Conservation (phyloP, 2,329 filamentous ascomycete species). For the Chaetomium strumarium region DNA sequence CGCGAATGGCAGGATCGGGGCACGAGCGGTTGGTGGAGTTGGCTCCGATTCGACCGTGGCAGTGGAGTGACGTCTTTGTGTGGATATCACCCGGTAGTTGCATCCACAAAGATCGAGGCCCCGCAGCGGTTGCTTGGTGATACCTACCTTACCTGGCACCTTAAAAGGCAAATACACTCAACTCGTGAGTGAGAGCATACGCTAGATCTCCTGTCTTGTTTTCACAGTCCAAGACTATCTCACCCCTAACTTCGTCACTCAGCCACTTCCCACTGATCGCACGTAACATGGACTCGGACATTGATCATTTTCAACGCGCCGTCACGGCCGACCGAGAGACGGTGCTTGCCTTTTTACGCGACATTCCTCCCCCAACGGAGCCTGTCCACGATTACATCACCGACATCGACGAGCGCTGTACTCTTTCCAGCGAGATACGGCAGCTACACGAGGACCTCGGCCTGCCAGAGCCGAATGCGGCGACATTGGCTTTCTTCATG, state of each 20-base stretch:
- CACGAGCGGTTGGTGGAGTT: neutral
- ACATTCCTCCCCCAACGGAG: slow-evolving; percentile 3
- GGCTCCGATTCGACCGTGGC: neutral
- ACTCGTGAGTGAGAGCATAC: too few species aligned
- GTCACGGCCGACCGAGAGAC: slow-evolving; percentile 3
- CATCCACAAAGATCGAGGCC: neutral
- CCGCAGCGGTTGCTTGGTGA: slow-evolving; percentile 5
- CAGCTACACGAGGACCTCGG: neutral
- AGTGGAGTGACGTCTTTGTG: slow-evolving; percentile 13
- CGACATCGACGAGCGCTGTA: neutral
- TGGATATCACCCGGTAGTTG: slow-evolving; percentile 3
- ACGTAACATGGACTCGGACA: neutral
- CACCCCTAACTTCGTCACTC: too few species aligned
- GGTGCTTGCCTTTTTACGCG: neutral
- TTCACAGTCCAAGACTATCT: too few species aligned
- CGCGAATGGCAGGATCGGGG: slow-evolving; percentile 3
- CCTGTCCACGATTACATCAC: slow-evolving; percentile 3
- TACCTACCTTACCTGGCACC: too few species aligned
- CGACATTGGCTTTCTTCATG: slow-evolving; percentile 8
- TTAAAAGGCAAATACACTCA: too few species aligned
- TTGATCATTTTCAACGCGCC: neutral
- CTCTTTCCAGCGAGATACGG: neutral
- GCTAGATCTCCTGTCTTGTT: too few species aligned
- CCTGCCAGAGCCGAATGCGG: neutral
- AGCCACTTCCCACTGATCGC: too few species aligned